Percentiles rank a stretch among this genome's conserved stretches.
These are phyloP conservation scores for Solanum chilense DNA, from an alignment of 257 asterid genomes.

Conservation along the genomic window DNA sequence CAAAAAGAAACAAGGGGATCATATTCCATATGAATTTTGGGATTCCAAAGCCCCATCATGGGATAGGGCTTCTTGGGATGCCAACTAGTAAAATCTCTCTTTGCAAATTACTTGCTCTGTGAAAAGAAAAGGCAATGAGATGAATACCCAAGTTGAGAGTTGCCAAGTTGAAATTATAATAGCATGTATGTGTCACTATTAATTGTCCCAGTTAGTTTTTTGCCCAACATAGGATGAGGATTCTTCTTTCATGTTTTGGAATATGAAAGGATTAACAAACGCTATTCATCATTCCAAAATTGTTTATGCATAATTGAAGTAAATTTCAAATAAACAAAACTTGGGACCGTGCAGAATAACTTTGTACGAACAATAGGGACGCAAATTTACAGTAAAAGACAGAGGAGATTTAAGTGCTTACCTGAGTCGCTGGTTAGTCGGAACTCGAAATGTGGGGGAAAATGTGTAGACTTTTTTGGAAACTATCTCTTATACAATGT, in stretches of 20 bases:
- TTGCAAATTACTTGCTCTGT: not conserved
- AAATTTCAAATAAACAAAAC: not conserved
- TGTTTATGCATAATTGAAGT: not conserved
- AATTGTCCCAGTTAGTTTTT: not conserved
- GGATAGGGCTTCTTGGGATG: not conserved
- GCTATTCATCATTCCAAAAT: not conserved
- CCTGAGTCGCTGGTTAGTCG: not conserved
- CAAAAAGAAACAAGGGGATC: not conserved
- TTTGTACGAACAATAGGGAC: not conserved
- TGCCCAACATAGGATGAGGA: not conserved
- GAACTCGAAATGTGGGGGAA: not conserved
- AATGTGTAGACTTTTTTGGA: not conserved
- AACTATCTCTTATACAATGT: not conserved
- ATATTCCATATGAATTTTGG: not conserved
- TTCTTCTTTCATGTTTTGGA: not conserved
- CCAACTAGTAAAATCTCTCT: not conserved
- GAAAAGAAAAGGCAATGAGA: not conserved
- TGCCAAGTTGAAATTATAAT: not conserved
- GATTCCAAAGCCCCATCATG: not conserved
- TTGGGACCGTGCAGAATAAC: not conserved
- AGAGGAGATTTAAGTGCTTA: not conserved
- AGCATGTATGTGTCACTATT: not conserved
- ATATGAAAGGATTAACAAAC: not conserved
- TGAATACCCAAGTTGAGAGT: not conserved
- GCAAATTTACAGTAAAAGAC: not conserved